phyloP scores from a whole-genome alignment of 1,284 basidiomycete species.

The Boletellus deceptivus region DNA sequence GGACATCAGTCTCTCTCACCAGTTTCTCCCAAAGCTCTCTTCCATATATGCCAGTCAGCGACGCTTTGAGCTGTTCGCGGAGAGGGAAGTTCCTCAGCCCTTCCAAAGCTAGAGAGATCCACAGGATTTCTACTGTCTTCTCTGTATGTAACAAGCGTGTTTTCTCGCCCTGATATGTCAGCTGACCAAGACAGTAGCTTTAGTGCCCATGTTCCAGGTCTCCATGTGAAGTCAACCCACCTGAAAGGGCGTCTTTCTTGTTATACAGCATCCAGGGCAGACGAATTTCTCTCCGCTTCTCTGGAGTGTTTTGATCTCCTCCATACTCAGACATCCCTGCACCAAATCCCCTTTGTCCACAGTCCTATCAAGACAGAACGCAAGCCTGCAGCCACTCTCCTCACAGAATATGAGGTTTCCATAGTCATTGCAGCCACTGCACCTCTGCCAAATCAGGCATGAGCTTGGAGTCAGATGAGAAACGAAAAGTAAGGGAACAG shows the following conservation, averaged over 20 bases:
- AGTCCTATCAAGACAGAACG: not conserved
- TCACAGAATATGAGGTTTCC: not conserved
- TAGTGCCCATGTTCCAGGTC: no score
- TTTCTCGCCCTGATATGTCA: no score
- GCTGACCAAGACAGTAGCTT: no score
- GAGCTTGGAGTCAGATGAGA: not conserved
- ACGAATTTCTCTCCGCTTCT: not conserved
- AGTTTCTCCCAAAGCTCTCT: not conserved
- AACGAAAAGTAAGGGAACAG: no score
- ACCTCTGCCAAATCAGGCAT: not conserved
- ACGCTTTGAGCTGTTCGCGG: not conserved
- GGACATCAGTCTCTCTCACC: not conserved
- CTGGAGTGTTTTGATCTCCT: not conserved
- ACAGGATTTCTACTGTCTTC: not conserved
- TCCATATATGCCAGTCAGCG: not conserved
- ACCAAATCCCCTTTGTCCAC: accelerated
- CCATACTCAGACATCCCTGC: not conserved
- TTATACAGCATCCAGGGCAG: not conserved
- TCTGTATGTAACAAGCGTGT: no score
- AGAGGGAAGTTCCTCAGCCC: not conserved
- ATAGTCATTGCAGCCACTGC: not conserved
- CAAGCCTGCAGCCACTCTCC: not conserved
- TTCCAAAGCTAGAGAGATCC: not conserved
- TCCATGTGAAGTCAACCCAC: not conserved
- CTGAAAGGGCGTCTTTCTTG: not conserved